phyloP scores from a whole-genome alignment of 768 basidiomycete genomes.

The Naganishia onofrii region DNA sequence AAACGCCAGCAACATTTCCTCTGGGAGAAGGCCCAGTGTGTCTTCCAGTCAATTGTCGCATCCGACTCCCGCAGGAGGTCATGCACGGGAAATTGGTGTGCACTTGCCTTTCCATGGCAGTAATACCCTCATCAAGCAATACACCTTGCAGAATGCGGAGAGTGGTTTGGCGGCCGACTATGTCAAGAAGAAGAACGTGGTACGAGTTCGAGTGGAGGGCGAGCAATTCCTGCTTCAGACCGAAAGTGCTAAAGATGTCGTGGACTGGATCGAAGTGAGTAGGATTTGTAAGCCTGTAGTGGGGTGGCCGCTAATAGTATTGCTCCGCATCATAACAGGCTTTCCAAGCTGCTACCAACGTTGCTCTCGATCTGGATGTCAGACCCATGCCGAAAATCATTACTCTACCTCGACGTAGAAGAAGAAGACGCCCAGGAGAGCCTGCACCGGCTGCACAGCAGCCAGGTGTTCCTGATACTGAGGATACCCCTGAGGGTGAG shows the following conservation, averaged over 20 bases:
- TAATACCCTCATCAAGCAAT: slow-evolving; percentile 62
- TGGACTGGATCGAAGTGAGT: slow-evolving; percentile 91
- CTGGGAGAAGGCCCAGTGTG: slow-evolving; percentile 21
- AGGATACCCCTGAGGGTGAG: slow-evolving; percentile 41
- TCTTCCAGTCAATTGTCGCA: slow-evolving; percentile 23
- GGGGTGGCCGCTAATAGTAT: neutral
- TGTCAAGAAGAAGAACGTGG: slow-evolving; percentile 86
- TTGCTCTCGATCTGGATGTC: slow-evolving; percentile 86
- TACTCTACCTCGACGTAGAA: slow-evolving; percentile 47
- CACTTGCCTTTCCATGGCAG: slow-evolving; percentile 46
- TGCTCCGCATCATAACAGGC: slow-evolving; percentile 56
- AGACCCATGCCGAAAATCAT: slow-evolving; percentile 83
- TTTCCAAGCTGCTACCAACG: slow-evolving; percentile 86
- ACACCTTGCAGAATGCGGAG: slow-evolving; percentile 85
- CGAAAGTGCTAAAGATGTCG: slow-evolving; percentile 73
- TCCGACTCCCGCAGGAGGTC: slow-evolving; percentile 5
- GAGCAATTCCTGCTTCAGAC: slow-evolving; percentile 96
- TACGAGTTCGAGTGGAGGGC: slow-evolving; percentile 84
- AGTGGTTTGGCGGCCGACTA: slow-evolving; percentile 95
- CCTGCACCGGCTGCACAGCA: slow-evolving; percentile 32
- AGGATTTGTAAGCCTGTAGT: neutral
- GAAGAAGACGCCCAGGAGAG: slow-evolving; percentile 35
- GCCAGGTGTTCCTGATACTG: slow-evolving; percentile 30
- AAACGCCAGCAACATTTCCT: neutral
- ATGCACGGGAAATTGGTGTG: slow-evolving; percentile 25